phyloP scores from a whole-genome alignment of 768 basidiomycete genomes.

The Tulasnella calospora region DNA sequence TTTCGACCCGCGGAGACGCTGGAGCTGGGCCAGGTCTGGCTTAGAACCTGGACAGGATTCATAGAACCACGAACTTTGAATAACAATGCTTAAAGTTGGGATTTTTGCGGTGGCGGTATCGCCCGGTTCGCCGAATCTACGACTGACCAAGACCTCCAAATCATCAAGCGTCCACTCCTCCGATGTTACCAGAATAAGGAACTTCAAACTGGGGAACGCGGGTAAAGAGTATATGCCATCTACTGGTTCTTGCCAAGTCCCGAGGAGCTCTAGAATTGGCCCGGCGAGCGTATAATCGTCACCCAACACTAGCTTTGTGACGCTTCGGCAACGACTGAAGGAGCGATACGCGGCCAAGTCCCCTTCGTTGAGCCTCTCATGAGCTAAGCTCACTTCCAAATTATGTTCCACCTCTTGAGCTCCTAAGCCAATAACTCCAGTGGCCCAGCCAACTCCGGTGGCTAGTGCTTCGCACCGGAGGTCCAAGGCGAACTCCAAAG shows the following conservation, averaged over 20 bases:
- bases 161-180: not conserved
- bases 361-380: not conserved
- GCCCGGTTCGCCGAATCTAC: not conserved
- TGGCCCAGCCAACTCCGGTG: not conserved
- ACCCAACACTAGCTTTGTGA: not conserved
- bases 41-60: not conserved
- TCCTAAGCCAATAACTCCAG: not conserved
- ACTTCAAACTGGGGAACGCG: not conserved
- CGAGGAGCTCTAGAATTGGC: not conserved
- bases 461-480: not conserved
- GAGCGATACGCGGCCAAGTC: not conserved
- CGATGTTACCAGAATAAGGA: not conserved
- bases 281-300: not conserved
- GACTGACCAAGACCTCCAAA: not conserved
- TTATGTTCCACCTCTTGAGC: not conserved
- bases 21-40: not conserved
- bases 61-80: not conserved
- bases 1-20: not conserved
- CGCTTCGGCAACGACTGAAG: not conserved
- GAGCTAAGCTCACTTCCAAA: not conserved
- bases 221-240: not conserved
- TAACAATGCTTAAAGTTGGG: not conserved
- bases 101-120: not conserved
- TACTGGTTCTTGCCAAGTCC: not conserved
- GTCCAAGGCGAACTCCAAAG: not conserved